Percentiles rank a stretch among this genome's conserved stretches.
Conservation (phyloP, 345 rosid species). For the Linum lewisii region DNA sequence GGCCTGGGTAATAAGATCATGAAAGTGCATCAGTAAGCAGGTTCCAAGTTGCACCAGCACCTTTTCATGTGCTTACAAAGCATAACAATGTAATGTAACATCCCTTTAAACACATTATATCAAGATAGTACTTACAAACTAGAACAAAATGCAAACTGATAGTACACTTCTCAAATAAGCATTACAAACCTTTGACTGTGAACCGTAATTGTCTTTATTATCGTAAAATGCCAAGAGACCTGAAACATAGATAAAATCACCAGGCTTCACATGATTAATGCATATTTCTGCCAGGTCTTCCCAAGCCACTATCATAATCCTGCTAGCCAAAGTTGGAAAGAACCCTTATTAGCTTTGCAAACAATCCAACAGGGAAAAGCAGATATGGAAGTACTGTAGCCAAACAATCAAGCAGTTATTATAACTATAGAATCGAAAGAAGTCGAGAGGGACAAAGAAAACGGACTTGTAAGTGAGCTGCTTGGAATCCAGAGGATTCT, state of each 20-base stretch:
- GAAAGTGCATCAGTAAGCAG: background rate
- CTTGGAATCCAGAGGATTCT: conserved; percentile 20
- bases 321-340: conserved; percentile 13
- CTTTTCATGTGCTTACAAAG: background rate
- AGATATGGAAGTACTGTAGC: no score
- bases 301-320: conserved; percentile 46
- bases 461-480: conserved; percentile 38
- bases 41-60: background rate
- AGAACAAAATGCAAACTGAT: background rate
- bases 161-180: background rate
- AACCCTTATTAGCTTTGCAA: background rate
- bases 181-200: conserved; percentile 35
- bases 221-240: conserved; percentile 36
- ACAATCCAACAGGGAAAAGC: background rate
- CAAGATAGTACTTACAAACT: no score
- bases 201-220: conserved; percentile 15
- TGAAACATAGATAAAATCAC: conserved; percentile 52
- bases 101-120: no score
- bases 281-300: conserved; percentile 36
- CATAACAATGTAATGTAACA: no score
- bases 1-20: no score
- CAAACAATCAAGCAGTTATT: background rate
- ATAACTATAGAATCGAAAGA: background rate
- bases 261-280: conserved; percentile 36
- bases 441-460: conserved; percentile 1